Percentiles rank a stretch among this genome's conserved stretches.
Evolutionary conservation across 2,329 filamentous ascomycete species (phyloP).

Genomic region (Cladophialophora carrionii): DNA sequence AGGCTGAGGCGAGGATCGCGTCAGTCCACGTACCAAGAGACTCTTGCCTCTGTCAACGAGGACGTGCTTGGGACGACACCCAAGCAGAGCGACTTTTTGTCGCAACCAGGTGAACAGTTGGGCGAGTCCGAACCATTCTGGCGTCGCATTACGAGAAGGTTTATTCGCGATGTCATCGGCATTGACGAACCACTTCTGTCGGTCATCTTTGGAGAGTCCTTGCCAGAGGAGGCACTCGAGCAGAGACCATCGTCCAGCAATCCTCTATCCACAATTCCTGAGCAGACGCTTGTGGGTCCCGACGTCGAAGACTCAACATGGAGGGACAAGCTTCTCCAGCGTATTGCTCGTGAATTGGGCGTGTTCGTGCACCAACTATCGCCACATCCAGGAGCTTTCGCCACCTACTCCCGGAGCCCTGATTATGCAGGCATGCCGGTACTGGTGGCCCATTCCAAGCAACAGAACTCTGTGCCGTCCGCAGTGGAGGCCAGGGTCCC

Average conservation of each 20-base stretch:
- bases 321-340: conserved; percentile 78
- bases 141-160: conserved; percentile 78
- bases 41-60: conserved; percentile 26
- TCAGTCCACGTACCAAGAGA: conserved; percentile 27
- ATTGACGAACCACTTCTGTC: conserved; percentile 84
- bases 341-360: conserved; percentile 84
- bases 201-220: conserved; percentile 80
- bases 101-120: conserved; percentile 41
- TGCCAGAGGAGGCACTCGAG: conserved; percentile 55
- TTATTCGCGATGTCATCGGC: conserved; percentile 86
- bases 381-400: conserved; percentile 86
- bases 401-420: conserved; percentile 69
- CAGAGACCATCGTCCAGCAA: conserved; percentile 23
- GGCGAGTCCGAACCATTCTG: conserved; percentile 70
- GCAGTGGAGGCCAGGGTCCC: conserved; percentile 23
- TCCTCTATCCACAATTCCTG: conserved; percentile 32
- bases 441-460: conserved; percentile 41
- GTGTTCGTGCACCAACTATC: conserved; percentile 80
- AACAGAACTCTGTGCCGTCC: conserved; percentile 40
- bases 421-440: conserved; percentile 79
- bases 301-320: conserved; percentile 52
- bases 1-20: conserved; percentile 54
- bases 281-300: conserved; percentile 24
- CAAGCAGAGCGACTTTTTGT: conserved; percentile 36
- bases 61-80: conserved; percentile 37